Evolutionary conservation across 2,329 filamentous ascomycete genomes (phyloP), one percentile per base, ranked within the genome.

Genomic region (Colletotrichum kahawae): DNA sequence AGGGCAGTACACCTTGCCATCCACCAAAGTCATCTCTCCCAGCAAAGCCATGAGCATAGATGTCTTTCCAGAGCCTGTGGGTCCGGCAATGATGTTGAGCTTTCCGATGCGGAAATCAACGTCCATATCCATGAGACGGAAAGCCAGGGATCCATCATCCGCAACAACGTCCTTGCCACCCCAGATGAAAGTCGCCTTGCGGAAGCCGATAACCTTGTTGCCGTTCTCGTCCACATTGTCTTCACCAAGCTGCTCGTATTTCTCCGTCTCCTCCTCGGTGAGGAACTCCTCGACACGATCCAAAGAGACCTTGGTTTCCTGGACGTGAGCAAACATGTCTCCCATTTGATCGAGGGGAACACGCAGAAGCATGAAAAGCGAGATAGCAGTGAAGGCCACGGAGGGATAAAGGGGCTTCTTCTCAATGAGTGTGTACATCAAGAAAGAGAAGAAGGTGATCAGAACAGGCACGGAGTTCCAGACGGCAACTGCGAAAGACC

Each of bases 291-390:
- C 96, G 9, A 99, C 95, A 88, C 97, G 96, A 81, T 98, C 96
- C 67, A 99, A 93, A 0, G 97, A 99, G 24, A 99, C 96, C 86
- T 98, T 98, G 29, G 96, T 95, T 85, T 99, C 97, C 85, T 98
- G 95, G 5, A 99, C 96, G 85, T 98, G 97, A 13, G 97, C 97
- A 81, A 98, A 94, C 97, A 99, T 99, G 84, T 99, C 97, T 66
- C 97, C 97, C 69, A 99, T 90, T 85, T 98, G 96, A 83, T 99
- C 97, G 60, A 99, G 88, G 6, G 97, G 97, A 68, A 98, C 95
- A 63, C 97, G 93, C 16, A 99, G 92, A 54, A 99, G 92, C 82
- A 96, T 96, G 84, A 99, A 99, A 77, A 99, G 92, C 0, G 97
- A 98, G 69, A 99, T 93, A 48, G 97, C 95, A 3, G 97, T 98